phyloP scores from a whole-genome alignment of 371 early-diverging fungal genomes.

The Mortierella sp. region DNA sequence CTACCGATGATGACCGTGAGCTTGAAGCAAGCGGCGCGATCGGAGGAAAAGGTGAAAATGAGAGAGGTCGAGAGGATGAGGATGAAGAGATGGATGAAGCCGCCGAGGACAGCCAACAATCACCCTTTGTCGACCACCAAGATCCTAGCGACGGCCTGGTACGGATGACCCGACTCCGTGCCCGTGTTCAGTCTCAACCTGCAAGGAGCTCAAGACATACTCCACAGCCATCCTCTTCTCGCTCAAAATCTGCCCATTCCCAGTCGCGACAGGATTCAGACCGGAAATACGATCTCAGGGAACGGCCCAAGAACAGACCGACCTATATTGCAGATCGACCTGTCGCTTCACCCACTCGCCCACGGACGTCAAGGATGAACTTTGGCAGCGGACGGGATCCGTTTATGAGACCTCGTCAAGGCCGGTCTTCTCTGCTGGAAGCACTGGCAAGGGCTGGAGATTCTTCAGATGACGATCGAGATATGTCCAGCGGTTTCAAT shows the following conservation, averaged over 20 bases:
- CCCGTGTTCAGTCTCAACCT: slow-evolving; percentile 34
- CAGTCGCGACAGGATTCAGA: slow-evolving; percentile 44
- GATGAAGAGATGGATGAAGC: slow-evolving; percentile 43
- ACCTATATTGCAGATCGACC: slow-evolving; percentile 52
- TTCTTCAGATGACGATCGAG: slow-evolving; percentile 55
- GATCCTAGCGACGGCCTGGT: slow-evolving; percentile 20
- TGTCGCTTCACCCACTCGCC: slow-evolving; percentile 36
- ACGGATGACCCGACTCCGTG: slow-evolving; percentile 49
- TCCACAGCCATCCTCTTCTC: slow-evolving; percentile 18
- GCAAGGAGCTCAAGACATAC: slow-evolving; percentile 19
- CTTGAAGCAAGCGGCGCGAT: slow-evolving; percentile 17
- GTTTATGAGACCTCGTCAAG: slow-evolving; percentile 29
- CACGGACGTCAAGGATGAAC: slow-evolving; percentile 33
- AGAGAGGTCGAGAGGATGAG: slow-evolving; percentile 20
- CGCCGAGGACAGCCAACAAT: slow-evolving; percentile 20
- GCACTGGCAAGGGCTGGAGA: slow-evolving; percentile 44
- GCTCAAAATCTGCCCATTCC: slow-evolving; percentile 29
- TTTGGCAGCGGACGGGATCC: slow-evolving; percentile 33
- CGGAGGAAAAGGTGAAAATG: slow-evolving; percentile 19
- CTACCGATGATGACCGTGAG: slow-evolving; percentile 40
- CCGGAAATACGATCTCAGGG: slow-evolving; percentile 51
- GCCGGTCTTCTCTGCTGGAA: slow-evolving; percentile 36
- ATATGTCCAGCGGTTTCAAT: slow-evolving; percentile 34
- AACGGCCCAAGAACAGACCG: slow-evolving; percentile 53
- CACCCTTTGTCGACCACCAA: slow-evolving; percentile 20